Base-by-base conservation (phyloP, 352 stramenopile species). In the Pythium brassicae region DNA sequence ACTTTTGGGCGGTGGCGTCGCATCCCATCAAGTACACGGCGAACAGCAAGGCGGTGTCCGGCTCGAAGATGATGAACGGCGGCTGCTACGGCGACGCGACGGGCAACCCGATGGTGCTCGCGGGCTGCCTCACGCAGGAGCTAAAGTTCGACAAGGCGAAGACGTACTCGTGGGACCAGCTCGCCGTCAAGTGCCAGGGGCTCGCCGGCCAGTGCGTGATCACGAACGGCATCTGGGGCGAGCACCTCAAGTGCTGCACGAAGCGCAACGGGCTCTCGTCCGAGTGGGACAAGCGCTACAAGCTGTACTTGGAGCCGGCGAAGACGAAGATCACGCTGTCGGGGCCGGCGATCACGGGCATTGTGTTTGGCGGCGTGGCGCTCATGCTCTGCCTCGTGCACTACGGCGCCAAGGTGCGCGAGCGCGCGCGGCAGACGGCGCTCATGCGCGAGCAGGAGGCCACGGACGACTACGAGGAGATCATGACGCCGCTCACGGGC, bases 381-480 rank as follows among this genome's bases (percentile, higher is more conserved):
- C 71, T 95, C 48, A 70, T 95, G 49, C 79, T 95, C 71, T 82
- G 70, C 17, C 59, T 90, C 51, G 77, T 95, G 58, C 85, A 95
- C 65, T 92, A 83, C 61, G 85, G 85, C 35, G 78, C 80, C 43
- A 93, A 92, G 78, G 79, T 86, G 39, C 85, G 83, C 48, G 77
- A 90, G 53, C 80, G 85, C 39, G 85, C 85, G 37, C 71, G 75
- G 29, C 85, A 93, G 69, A 95, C 85, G 32, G 85, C 85, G 20
- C 57, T 95, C 35, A 89, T 95, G 79, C 85, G 85, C 51, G 85
- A 95, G 49, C 85, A 95, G 68, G 85, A 95, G 55, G 81, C 83
- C 14, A 90, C 83, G 34, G 85, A 94, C 63, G 85, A 94, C 70
- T 94, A 94, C 68, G 85, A 94, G 71, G 85, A 94, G 74, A 89